Conservation (phyloP, 208 protist species). For the Angomonas ambiguus region DNA sequence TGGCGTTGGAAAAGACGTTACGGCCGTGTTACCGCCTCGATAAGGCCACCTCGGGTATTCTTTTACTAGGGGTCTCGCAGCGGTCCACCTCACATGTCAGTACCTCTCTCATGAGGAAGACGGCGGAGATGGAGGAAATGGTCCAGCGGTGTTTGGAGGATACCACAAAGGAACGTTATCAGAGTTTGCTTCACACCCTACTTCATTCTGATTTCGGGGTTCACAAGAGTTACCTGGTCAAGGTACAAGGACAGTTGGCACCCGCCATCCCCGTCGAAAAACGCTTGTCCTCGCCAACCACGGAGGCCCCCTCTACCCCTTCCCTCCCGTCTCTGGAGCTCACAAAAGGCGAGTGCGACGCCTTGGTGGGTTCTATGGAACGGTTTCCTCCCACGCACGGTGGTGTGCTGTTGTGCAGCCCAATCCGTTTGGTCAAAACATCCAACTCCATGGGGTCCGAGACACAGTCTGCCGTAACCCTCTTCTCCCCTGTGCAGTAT, state of each 20-base stretch:
- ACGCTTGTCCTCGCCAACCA: background rate
- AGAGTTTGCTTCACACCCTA: conserved; percentile 2
- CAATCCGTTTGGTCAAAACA: background rate
- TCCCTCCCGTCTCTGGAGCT: background rate
- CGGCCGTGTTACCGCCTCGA: conserved; percentile 84
- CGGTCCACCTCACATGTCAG: conserved; percentile 49
- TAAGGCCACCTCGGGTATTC: conserved; percentile 84
- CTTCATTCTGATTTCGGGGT: conserved; percentile 17
- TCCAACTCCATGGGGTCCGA: background rate
- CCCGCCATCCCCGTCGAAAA: background rate
- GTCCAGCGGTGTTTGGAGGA: background rate
- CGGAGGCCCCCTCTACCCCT: background rate
- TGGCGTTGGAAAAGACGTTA: conserved; percentile 42
- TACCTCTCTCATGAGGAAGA: conserved; percentile 55
- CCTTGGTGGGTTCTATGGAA: background rate
- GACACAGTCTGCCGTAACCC: background rate
- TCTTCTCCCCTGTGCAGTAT: background rate
- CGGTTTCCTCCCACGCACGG: background rate
- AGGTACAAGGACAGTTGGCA: conserved; percentile 31
- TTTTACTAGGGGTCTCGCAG: conserved; percentile 56
- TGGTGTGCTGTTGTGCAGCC: background rate
- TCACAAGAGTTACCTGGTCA: conserved; percentile 40
- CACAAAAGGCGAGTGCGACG: background rate
- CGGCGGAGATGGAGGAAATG: conserved; percentile 21
- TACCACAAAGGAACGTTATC: background rate